A percentile compares a stretch with the other conserved stretches of the same genome.
These are phyloP conservation scores for Funneliformis mosseae DNA, from an alignment of 192 early-diverging fungal species.

Conservation along the genomic window DNA sequence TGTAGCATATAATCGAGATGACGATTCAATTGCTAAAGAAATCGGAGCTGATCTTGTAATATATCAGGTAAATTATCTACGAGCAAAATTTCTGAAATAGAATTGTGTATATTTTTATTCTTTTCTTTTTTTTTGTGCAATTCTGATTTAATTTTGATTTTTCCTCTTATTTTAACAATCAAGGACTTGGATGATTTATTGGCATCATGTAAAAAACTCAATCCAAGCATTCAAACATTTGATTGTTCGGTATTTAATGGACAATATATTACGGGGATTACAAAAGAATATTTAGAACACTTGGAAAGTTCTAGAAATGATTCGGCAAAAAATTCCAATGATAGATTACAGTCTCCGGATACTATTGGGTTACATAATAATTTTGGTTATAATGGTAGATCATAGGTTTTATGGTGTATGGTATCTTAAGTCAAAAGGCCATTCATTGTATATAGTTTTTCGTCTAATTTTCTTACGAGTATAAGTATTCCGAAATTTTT, in stretches of 20 bases:
- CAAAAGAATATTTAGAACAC: conserved; percentile 63
- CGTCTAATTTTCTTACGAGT: no score
- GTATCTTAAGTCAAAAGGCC: no score
- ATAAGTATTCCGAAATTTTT: no score
- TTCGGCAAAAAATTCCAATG: conserved; percentile 40
- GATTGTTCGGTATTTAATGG: conserved; percentile 98
- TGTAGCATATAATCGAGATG: conserved; percentile 78
- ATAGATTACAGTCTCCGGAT: conserved; percentile 42
- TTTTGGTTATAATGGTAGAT: background rate
- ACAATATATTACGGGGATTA: conserved; percentile 86
- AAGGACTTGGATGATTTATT: conserved; percentile 82
- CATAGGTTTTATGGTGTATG: background rate
- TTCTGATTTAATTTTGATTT: background rate
- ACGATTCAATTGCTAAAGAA: conserved; percentile 82
- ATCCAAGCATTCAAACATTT: conserved; percentile 79
- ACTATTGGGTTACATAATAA: conserved; percentile 33
- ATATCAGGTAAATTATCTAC: conserved; percentile 71
- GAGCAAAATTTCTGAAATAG: background rate
- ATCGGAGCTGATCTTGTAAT: conserved; percentile 97
- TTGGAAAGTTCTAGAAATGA: conserved; percentile 58
- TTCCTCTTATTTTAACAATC: background rate
- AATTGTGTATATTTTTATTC: background rate
- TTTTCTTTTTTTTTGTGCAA: background rate
- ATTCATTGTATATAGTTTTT: no score
- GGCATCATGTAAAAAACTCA: conserved; percentile 82